Conservation (phyloP, 2,329 filamentous ascomycete species). For the Penicillium paneum region DNA sequence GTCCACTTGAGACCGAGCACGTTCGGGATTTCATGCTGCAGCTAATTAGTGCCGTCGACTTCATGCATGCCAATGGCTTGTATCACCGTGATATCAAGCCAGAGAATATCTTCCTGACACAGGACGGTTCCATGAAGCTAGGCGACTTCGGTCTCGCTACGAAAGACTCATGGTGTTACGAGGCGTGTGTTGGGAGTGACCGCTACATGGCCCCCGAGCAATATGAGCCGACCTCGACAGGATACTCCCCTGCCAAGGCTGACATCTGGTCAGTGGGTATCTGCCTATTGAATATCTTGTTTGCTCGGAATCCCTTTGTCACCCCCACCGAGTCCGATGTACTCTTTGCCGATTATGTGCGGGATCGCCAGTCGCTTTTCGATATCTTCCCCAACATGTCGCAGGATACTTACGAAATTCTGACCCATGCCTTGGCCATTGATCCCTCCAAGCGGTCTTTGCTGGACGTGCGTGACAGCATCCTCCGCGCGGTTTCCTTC, state of each 20-base stretch:
- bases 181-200: constrained; percentile 92
- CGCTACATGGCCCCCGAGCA: constrained; percentile 99
- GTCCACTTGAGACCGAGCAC: constrained; percentile 90
- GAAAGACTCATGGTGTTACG: constrained; percentile 82
- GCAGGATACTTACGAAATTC: constrained; percentile 92
- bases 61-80: constrained; percentile 85
- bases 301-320: constrained; percentile 94
- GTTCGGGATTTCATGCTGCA: constrained; percentile 97
- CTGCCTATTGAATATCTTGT: constrained; percentile 92
- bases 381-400: constrained; percentile 99
- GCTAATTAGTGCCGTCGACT: constrained; percentile 82
- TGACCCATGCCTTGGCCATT: constrained; percentile 84
- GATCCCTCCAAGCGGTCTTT: constrained; percentile 88
- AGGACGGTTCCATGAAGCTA: constrained; percentile 86
- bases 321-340: constrained; percentile 87
- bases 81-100: constrained; percentile 99
- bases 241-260: constrained; percentile 89
- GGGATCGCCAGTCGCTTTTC: constrained; percentile 92
- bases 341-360: constrained; percentile 86
- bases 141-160: constrained; percentile 95
- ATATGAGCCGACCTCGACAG: constrained; percentile 80
- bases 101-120: constrained; percentile 94
- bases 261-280: constrained; percentile 98
- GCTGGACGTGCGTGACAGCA: constrained; percentile 69
- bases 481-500: constrained; percentile 80